These are phyloP conservation scores for Leccinum incarnatum DNA, from an alignment of 768 basidiomycete species.

Conservation along the genomic window DNA sequence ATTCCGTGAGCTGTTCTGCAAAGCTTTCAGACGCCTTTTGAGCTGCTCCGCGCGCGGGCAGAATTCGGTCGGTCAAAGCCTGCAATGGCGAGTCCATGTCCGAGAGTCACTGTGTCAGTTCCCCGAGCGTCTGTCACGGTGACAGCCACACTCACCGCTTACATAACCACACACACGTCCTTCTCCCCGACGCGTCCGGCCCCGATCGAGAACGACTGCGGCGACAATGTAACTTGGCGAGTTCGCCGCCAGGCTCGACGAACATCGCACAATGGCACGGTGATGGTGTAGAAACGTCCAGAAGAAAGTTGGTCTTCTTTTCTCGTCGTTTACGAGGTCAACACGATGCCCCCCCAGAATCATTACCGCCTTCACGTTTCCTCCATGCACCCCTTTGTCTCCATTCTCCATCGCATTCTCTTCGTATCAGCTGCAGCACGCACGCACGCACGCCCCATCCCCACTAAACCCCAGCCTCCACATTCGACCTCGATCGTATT, in stretches of 20 bases:
- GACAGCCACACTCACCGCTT: constrained; percentile 9
- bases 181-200: constrained; percentile 1
- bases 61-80: constrained; percentile 10
- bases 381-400: constrained; percentile 16
- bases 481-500: constrained; percentile 1
- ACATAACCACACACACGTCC: constrained; percentile 9
- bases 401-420: constrained; percentile 17
- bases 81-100: constrained; percentile 1
- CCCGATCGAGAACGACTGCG: constrained; percentile 1
- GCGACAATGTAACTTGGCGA: constrained; percentile 1
- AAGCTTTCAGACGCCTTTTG: constrained; percentile 32
- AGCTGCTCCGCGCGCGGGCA: constrained; percentile 35
- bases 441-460: constrained; percentile 6
- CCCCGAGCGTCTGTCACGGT: background rate
- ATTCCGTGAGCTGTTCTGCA: constrained; percentile 32
- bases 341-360: constrained; percentile 3
- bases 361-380: constrained; percentile 28
- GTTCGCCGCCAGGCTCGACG: background rate
- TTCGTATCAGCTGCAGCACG: constrained; percentile 13
- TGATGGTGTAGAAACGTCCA: background rate
- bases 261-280: background rate
- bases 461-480: constrained; percentile 9
- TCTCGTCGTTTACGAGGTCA: constrained; percentile 4
- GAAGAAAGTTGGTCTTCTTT: background rate
- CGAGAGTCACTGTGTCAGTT: constrained; percentile 17